phyloP scores from a whole-genome alignment of 345 rosid genomes.

The Anastatica hierochuntica region DNA sequence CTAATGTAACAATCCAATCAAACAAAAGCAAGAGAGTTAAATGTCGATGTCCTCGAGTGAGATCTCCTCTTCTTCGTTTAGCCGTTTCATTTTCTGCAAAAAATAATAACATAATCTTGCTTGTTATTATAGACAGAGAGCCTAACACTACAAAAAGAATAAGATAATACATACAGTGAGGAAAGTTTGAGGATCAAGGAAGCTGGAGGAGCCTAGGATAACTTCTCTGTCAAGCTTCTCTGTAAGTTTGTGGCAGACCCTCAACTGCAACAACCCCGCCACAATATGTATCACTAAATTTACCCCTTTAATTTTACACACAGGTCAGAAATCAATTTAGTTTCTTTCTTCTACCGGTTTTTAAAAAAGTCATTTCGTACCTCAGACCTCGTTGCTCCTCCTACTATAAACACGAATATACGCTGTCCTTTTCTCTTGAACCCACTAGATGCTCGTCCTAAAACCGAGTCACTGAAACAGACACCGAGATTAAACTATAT shows the following conservation, averaged over 20 bases:
- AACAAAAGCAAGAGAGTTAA: background rate
- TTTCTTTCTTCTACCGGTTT: too few relatives aligned
- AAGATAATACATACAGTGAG: constrained; percentile 46
- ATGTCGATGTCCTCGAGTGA: constrained; percentile 61
- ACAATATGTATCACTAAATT: background rate
- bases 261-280: constrained; percentile 43
- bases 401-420: constrained; percentile 76
- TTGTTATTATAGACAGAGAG: background rate
- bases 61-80: constrained; percentile 55
- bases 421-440: constrained; percentile 70
- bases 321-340: too few relatives aligned
- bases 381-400: constrained; percentile 98
- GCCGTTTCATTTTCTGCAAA: constrained; percentile 83
- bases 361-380: constrained; percentile 36
- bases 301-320: too few relatives aligned
- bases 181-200: constrained; percentile 87
- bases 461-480: constrained; percentile 58
- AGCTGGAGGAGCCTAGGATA: constrained; percentile 79
- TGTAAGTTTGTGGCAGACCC: constrained; percentile 91
- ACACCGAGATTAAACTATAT: background rate
- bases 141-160: too few relatives aligned
- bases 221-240: constrained; percentile 80
- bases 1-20: background rate
- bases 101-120: background rate
- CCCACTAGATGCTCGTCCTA: constrained; percentile 69